Conservation (phyloP, 2,329 filamentous ascomycete species). For the Talaromyces sp. region DNA sequence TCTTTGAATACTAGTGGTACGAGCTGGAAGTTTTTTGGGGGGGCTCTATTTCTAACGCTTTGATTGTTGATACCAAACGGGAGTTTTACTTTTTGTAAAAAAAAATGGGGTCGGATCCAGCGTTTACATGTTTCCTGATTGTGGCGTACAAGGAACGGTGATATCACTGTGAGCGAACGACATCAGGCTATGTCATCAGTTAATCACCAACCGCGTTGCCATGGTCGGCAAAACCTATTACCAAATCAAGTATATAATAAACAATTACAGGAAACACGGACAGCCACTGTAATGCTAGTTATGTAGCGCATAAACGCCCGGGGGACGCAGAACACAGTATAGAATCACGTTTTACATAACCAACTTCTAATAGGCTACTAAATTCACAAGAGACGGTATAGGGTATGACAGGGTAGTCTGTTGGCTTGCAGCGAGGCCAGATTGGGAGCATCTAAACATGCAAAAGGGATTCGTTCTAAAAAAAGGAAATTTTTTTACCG, state of each 20-base stretch:
- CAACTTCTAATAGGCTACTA: too few species aligned
- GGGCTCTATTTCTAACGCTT: not conserved
- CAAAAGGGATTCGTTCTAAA: too few species aligned
- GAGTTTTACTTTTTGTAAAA: not conserved
- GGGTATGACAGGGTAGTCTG: too few species aligned
- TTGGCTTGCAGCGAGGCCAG: too few species aligned
- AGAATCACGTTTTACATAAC: too few species aligned
- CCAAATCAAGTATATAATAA: not conserved
- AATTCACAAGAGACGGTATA: too few species aligned
- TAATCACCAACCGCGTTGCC: not conserved
- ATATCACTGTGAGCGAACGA: conserved; percentile 7
- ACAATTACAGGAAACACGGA: not conserved
- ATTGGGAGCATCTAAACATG: too few species aligned
- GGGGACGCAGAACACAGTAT: too few species aligned
- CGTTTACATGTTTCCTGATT: not conserved
- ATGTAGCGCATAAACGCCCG: too few species aligned
- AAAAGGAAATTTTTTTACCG: not conserved
- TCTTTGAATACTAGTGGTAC: not conserved
- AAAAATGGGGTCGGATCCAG: not conserved
- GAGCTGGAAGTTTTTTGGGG: not conserved
- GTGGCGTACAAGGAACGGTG: not conserved
- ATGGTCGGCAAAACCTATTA: not conserved
- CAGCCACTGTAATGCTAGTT: not conserved
- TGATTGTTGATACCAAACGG: not conserved
- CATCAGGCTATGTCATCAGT: not conserved